A percentile compares a stretch with the other conserved stretches of the same genome.
These are phyloP conservation scores for Phytophthora rubi DNA, from an alignment of 352 stramenopile species.

Conservation along the genomic window DNA sequence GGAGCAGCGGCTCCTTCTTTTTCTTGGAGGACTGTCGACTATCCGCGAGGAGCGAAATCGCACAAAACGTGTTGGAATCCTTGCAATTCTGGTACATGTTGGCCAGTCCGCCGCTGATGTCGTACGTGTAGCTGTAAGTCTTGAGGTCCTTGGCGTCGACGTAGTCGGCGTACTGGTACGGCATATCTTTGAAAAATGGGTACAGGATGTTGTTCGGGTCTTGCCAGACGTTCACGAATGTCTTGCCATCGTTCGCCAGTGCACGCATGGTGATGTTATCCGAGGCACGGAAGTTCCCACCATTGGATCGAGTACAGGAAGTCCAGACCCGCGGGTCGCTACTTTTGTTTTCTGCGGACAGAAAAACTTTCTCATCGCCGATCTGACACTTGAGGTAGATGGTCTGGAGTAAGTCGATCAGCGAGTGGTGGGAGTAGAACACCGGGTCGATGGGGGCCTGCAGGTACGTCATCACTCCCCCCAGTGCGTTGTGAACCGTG, in stretches of 20 bases:
- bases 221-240: conserved; percentile 47
- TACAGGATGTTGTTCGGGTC: conserved; percentile 49
- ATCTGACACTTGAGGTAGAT: conserved; percentile 69
- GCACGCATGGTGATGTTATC: conserved; percentile 44
- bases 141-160: conserved; percentile 58
- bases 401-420: conserved; percentile 51
- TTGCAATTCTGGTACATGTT: conserved; percentile 64
- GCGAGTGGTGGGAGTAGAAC: conserved; percentile 59
- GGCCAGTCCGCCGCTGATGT: conserved; percentile 43
- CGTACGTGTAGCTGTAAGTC: conserved; percentile 65
- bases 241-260: conserved; percentile 10
- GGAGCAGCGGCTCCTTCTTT: conserved; percentile 4
- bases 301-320: conserved; percentile 34
- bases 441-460: conserved; percentile 56
- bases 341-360: conserved; percentile 35
- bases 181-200: conserved; percentile 68
- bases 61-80: conserved; percentile 39
- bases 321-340: conserved; percentile 44
- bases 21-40: background rate
- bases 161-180: conserved; percentile 42
- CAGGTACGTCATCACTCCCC: conserved; percentile 53
- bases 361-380: conserved; percentile 24
- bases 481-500: conserved; percentile 48
- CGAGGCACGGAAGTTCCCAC: conserved; percentile 25
- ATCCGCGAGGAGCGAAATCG: conserved; percentile 7